Percentiles rank a stretch among this genome's conserved stretches.
These are phyloP conservation scores for Ophiocytium majus DNA, from an alignment of 352 stramenopile genomes.

Conservation along the genomic window DNA sequence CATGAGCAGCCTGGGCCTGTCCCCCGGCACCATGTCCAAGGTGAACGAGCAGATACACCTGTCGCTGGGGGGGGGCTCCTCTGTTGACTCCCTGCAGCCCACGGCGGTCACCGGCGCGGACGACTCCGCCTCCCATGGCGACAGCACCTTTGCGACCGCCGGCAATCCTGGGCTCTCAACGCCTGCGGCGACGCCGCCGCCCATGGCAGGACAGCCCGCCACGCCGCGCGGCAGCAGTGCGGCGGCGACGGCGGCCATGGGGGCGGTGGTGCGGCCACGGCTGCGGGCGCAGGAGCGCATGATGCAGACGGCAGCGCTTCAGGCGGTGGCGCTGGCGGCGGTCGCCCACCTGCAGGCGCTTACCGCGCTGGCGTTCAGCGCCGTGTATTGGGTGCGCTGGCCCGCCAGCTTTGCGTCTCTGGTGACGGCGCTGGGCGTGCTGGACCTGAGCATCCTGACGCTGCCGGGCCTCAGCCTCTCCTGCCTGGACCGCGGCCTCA, in stretches of 20 bases:
- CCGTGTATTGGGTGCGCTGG: constrained; percentile 15
- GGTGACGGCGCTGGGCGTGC: neutral
- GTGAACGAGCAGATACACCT: neutral
- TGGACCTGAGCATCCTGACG: neutral
- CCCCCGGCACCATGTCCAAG: neutral
- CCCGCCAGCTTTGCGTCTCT: neutral
- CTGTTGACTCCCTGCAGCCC: too few species aligned
- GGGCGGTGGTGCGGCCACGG: too few species aligned
- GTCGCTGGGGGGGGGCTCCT: neutral
- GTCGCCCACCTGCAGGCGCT: neutral
- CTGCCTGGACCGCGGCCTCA: neutral
- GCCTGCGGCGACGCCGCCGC: too few species aligned
- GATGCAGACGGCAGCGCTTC: neutral
- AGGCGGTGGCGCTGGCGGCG: neutral
- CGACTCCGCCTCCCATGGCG: too few species aligned
- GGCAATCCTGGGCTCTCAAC: too few species aligned
- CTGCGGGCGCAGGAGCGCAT: too few species aligned
- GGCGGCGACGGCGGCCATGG: too few species aligned
- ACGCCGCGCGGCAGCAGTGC: too few species aligned
- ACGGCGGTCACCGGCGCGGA: too few species aligned
- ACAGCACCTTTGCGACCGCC: too few species aligned
- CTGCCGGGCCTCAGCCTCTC: neutral
- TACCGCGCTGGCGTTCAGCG: neutral
- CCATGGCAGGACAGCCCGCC: too few species aligned
- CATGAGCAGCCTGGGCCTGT: neutral